A percentile compares a stretch with the other conserved stretches of the same genome.
These are phyloP conservation scores for Avena sativa DNA, from an alignment of 176 grass and related monocot species.

Conservation along the genomic window DNA sequence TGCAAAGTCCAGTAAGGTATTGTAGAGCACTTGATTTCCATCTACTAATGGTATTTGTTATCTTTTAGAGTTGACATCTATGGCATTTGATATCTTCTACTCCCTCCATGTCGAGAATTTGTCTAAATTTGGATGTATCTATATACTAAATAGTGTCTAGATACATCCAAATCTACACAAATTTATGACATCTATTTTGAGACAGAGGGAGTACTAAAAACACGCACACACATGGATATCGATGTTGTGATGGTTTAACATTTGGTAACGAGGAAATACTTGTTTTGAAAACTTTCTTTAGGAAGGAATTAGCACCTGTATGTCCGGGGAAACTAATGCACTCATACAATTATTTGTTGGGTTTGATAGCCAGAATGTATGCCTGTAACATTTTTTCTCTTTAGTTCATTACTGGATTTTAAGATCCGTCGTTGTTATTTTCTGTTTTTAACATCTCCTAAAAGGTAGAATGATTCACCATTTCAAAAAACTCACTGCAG, in stretches of 20 bases:
- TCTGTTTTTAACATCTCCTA: not conserved
- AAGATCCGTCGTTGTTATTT: not conserved
- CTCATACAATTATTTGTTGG: not conserved
- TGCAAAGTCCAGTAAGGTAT: slow-evolving; percentile 95
- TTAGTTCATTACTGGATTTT: not conserved
- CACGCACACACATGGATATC: not conserved
- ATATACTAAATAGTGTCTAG: too few species aligned
- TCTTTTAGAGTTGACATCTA: slow-evolving; percentile 11
- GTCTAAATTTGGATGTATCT: too few species aligned
- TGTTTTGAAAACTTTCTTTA: not conserved
- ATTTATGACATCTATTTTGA: too few species aligned
- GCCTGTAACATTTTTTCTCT: slow-evolving; percentile 18
- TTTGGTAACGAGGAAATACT: slow-evolving; percentile 11
- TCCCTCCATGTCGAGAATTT: too few species aligned
- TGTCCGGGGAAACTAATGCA: not conserved
- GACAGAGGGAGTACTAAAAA: not conserved
- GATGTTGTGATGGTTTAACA: slow-evolving; percentile 21
- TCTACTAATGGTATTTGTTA: slow-evolving; percentile 4
- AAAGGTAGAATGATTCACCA: slow-evolving; percentile 1
- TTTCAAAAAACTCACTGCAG: not conserved
- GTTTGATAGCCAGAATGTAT: not conserved
- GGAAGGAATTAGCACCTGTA: not conserved
- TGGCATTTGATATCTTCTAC: not conserved
- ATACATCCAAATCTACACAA: too few species aligned
- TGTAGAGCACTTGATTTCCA: slow-evolving; percentile 22